Evolutionary conservation across 2,329 filamentous ascomycete genomes (phyloP).

Genomic region (Esteya vermicola): DNA sequence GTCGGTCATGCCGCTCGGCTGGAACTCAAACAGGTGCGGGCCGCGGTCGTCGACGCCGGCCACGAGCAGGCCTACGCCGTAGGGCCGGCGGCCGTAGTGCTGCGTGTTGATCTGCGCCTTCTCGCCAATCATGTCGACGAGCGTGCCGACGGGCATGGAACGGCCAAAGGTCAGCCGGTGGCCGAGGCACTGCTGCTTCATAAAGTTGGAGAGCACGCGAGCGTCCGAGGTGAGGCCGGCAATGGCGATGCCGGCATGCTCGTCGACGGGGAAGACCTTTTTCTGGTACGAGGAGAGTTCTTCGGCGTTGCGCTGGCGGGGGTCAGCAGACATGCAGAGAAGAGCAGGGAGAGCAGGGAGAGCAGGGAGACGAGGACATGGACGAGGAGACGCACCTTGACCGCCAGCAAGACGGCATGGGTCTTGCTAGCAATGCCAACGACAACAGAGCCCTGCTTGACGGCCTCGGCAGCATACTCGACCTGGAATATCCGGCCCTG

Average conservation of each 20-base stretch:
- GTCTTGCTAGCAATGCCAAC: conserved; percentile 97
- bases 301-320: conserved; percentile 85
- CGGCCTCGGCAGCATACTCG: conserved; percentile 95
- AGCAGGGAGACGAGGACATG: not conserved
- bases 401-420: conserved; percentile 84
- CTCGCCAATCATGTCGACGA: conserved; percentile 85
- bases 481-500: conserved; percentile 99
- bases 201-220: conserved; percentile 98
- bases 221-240: conserved; percentile 95
- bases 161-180: conserved; percentile 94
- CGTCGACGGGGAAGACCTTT: conserved; percentile 94
- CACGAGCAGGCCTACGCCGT: conserved; percentile 85
- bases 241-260: conserved; percentile 89
- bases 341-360: not conserved
- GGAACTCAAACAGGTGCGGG: conserved; percentile 96
- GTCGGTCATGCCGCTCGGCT: conserved; percentile 87
- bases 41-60: conserved; percentile 89
- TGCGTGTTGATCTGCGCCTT: conserved; percentile 97
- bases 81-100: conserved; percentile 90
- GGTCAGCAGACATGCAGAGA: not conserved
- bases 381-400: conserved; percentile 64
- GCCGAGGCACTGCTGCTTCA: conserved; percentile 97
- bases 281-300: conserved; percentile 99
- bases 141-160: conserved; percentile 75
- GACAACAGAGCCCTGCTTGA: conserved; percentile 97